These are phyloP conservation scores for Alectoria sarmentosa DNA, from an alignment of 495 filamentous ascomycete species.

Conservation along the genomic window DNA sequence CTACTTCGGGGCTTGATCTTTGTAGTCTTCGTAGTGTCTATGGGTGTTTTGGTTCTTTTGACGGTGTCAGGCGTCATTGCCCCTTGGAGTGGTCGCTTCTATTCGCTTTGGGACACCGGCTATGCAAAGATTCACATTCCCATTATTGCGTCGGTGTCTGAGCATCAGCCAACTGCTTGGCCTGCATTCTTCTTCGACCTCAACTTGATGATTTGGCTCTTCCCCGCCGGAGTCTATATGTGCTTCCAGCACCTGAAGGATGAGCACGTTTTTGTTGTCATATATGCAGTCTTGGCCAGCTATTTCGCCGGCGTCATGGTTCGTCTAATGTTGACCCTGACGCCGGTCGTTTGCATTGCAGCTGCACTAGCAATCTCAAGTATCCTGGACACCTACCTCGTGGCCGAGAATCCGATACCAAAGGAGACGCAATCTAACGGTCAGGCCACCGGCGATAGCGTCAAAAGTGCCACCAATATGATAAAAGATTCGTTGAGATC, in stretches of 20 bases:
- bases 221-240: conserved; percentile 97
- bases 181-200: conserved; percentile 99
- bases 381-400: conserved; percentile 81
- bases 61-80: conserved; percentile 87
- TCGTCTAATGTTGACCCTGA: conserved; percentile 94
- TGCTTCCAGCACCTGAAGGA: conserved; percentile 91
- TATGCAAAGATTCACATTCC: conserved; percentile 99
- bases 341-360: conserved; percentile 92
- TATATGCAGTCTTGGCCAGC: conserved; percentile 88
- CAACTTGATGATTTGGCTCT: conserved; percentile 97
- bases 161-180: conserved; percentile 99
- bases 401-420: conserved; percentile 42
- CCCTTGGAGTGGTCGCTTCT: conserved; percentile 98
- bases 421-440: conserved; percentile 45
- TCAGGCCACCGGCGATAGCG: conserved; percentile 28
- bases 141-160: conserved; percentile 98
- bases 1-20: conserved; percentile 72
- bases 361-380: conserved; percentile 85
- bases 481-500: conserved; percentile 50
- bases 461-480: conserved; percentile 30
- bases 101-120: conserved; percentile 97
- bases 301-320: conserved; percentile 99
- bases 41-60: conserved; percentile 70
- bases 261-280: conserved; percentile 97
- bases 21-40: conserved; percentile 63